These are phyloP conservation scores for Euphorbia lathyris DNA, from an alignment of 345 rosid genomes.

Conservation along the genomic window DNA sequence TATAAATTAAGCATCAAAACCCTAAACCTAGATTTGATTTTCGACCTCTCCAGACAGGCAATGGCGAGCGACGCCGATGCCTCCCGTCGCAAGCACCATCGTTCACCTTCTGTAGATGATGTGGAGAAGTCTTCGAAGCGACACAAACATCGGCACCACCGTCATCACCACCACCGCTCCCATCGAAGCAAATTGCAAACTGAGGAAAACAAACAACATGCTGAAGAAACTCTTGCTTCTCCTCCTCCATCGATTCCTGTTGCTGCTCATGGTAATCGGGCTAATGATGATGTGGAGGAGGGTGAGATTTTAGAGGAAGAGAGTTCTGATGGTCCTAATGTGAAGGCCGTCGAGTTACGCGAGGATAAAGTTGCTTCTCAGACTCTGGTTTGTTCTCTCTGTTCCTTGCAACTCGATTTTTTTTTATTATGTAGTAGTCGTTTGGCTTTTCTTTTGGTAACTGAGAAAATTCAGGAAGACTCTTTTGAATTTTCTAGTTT, in stretches of 20 bases:
- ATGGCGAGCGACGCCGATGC: slow-evolving; percentile 37
- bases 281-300: slow-evolving; percentile 85
- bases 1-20: slow-evolving; percentile 1
- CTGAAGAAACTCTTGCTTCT: slow-evolving; percentile 27
- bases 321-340: slow-evolving; percentile 22
- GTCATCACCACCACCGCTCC: slow-evolving; percentile 51
- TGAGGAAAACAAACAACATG: slow-evolving; percentile 35
- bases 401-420: slow-evolving; percentile 16
- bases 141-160: slow-evolving; percentile 75
- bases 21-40: slow-evolving; percentile 18
- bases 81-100: slow-evolving; percentile 69
- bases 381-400: slow-evolving; percentile 68
- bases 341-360: slow-evolving; percentile 32
- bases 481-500: background rate
- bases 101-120: slow-evolving; percentile 49
- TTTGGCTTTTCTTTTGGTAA: slow-evolving; percentile 27
- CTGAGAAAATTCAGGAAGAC: slow-evolving; percentile 17
- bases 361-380: slow-evolving; percentile 21
- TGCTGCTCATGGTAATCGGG: slow-evolving; percentile 14
- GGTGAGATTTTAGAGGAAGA: slow-evolving; percentile 95
- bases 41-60: background rate
- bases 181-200: slow-evolving; percentile 63
- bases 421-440: background rate
- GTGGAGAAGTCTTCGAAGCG: slow-evolving; percentile 64
- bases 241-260: slow-evolving; percentile 20